Base-by-base conservation (phyloP, 495 filamentous ascomycete species). In the Entonaema liquescens region DNA sequence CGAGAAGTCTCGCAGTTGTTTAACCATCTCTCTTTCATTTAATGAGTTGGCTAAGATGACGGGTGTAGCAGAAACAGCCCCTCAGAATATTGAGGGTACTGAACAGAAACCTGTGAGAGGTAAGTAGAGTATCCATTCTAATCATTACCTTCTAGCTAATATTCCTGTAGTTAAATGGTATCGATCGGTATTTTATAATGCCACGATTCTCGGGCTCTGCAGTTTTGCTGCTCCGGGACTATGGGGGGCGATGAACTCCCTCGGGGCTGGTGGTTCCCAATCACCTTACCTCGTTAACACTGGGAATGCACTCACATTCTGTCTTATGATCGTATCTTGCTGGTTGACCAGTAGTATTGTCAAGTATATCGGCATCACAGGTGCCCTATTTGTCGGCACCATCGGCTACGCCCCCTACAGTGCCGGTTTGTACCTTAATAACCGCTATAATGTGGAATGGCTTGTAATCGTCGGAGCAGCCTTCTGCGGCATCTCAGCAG, bases 191-290 rank as follows among this genome's bases (percentile, higher is more conserved):
- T 87, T 88, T 61, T 90, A 84, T 77, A 89, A 90, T 80, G 86
- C 88, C 33, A 81, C 87, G 15, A 83, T 92, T 25, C 82, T 90
- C 8, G 89, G 89, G 1, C 65, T 89, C 17, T 89, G 86, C 79
- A 88, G 87, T 70, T 86, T 92, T 67, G 79, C 86, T 0, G 88
- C 88, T 0, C 89, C 89, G 0, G 89, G 89, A 0, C 86, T 91
- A 68, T 91, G 89, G 89, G 83, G 83, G 26, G 89, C 89, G 12
- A 91, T 91, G 87, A 91, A 91, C 77, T 87, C 85, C 0, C 83
- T 91, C 15, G 89, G 90, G 35, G 90, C 89, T 17, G 90, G 90
- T 40, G 89, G 89, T 5, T 81, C 84, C 31, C 82, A 87, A 61
- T 81, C 77, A n/a, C 90, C 90, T 6, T 85, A 88, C 61, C 83